Evolutionary conservation across 2,329 filamentous ascomycete genomes (phyloP).

Genomic region (Ascocoryne sarcoides): DNA sequence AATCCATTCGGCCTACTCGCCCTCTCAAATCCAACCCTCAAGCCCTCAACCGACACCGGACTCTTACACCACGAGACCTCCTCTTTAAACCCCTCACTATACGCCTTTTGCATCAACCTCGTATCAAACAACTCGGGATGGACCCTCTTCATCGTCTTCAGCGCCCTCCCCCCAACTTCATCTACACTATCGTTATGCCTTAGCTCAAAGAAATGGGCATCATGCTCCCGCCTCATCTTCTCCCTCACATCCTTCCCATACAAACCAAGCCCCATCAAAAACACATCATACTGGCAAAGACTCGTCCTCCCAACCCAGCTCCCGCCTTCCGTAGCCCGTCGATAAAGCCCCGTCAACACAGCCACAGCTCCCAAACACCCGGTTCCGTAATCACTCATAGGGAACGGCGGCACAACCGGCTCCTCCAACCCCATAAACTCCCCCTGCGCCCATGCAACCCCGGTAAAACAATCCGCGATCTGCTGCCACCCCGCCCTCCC

Average conservation of each 20-base stretch:
- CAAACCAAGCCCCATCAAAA: slow-evolving; percentile 51
- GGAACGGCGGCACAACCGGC: slow-evolving; percentile 57
- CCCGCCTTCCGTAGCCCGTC: slow-evolving; percentile 52
- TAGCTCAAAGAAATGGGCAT: slow-evolving; percentile 21
- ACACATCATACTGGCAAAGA: slow-evolving; percentile 59
- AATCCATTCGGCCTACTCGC: slow-evolving; percentile 40
- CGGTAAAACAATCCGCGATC: slow-evolving; percentile 46
- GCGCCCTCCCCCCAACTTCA: slow-evolving; percentile 23
- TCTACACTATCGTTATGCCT: slow-evolving; percentile 27
- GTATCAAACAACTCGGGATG: slow-evolving; percentile 28
- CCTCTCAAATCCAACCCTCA: slow-evolving; percentile 24
- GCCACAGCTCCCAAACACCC: slow-evolving; percentile 64
- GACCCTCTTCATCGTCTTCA: slow-evolving; percentile 22
- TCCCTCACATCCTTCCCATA: slow-evolving; percentile 45
- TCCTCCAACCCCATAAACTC: slow-evolving; percentile 51
- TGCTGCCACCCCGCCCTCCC: slow-evolving; percentile 61
- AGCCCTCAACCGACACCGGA: slow-evolving; percentile 23
- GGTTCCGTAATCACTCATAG: slow-evolving; percentile 59
- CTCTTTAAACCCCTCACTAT: slow-evolving; percentile 20
- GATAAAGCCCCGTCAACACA: slow-evolving; percentile 54
- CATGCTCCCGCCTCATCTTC: slow-evolving; percentile 20
- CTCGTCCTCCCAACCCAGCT: slow-evolving; percentile 58
- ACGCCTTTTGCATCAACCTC: slow-evolving; percentile 21
- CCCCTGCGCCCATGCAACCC: slow-evolving; percentile 38
- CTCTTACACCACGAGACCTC: slow-evolving; percentile 27